phyloP scores from a whole-genome alignment of 2,329 filamentous ascomycete genomes.

The Ophiostoma quercus region DNA sequence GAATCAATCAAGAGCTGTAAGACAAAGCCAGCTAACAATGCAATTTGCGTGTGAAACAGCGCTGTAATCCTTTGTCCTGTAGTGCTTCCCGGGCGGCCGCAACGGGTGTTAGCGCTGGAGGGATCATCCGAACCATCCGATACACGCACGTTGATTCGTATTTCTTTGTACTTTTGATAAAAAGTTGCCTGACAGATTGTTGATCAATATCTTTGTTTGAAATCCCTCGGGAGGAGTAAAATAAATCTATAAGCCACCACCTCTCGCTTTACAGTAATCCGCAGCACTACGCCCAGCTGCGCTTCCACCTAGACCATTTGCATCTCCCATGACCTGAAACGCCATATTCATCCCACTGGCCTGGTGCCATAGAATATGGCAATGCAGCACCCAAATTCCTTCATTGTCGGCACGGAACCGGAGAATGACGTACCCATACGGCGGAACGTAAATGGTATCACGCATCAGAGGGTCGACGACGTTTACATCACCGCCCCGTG shows the following conservation, averaged over 20 bases:
- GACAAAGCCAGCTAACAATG: background rate
- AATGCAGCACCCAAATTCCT: constrained; percentile 29
- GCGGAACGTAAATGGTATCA: constrained; percentile 30
- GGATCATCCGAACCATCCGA: constrained; percentile 12
- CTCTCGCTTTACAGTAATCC: constrained; percentile 20
- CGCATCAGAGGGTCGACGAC: constrained; percentile 26
- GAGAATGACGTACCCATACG: constrained; percentile 28
- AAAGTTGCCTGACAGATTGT: background rate
- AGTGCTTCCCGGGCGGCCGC: constrained; percentile 18
- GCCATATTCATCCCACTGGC: constrained; percentile 31
- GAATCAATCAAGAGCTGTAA: background rate
- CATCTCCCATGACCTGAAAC: constrained; percentile 28
- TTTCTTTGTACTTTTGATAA: background rate
- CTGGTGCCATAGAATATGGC: constrained; percentile 30
- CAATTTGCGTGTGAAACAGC: constrained; percentile 27
- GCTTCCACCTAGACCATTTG: constrained; percentile 24
- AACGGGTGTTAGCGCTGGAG: constrained; percentile 20
- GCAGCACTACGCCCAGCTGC: constrained; percentile 16
- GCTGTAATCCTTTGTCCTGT: background rate
- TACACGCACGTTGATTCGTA: background rate
- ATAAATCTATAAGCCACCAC: background rate
- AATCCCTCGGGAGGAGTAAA: too few species aligned
- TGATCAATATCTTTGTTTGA: background rate
- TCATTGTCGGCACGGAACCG: constrained; percentile 29
- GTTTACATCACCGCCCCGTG: constrained; percentile 28